Evolutionary conservation across 305 asterid species (phyloP).

Genomic region (Ruellia speciosa): DNA sequence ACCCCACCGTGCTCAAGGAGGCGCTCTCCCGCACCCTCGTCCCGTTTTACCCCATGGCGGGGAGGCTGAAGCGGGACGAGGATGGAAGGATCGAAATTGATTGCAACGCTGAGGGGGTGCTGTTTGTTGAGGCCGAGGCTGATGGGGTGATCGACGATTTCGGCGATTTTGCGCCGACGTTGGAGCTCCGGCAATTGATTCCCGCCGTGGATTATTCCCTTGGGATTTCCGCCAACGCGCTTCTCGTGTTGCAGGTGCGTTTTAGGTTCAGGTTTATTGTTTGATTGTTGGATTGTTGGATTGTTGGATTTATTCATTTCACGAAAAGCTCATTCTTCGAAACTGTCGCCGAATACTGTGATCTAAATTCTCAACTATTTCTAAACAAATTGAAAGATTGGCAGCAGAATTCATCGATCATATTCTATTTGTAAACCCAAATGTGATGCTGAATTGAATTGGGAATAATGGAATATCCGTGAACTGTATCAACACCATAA

Average conservation of each 20-base stretch:
- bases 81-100: conserved; percentile 72
- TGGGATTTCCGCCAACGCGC: conserved; percentile 51
- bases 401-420: no score
- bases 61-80: conserved; percentile 61
- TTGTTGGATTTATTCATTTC: background rate
- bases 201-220: conserved; percentile 71
- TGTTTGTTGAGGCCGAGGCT: conserved; percentile 64
- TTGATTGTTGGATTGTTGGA: background rate
- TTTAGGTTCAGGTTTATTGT: conserved; percentile 9
- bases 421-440: no score
- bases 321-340: background rate
- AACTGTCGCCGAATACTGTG: no score
- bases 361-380: no score
- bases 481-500: no score
- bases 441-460: no score
- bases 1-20: conserved; percentile 45
- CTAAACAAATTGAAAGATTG: no score
- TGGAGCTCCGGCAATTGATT: conserved; percentile 64
- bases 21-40: conserved; percentile 62
- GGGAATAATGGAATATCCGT: no score
- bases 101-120: conserved; percentile 72
- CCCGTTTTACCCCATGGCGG: conserved; percentile 78
- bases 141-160: conserved; percentile 55
- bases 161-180: conserved; percentile 73
- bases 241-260: conserved; percentile 63